phyloP scores from a whole-genome alignment of 371 early-diverging fungal genomes.

The Capillidium rhysosporum region DNA sequence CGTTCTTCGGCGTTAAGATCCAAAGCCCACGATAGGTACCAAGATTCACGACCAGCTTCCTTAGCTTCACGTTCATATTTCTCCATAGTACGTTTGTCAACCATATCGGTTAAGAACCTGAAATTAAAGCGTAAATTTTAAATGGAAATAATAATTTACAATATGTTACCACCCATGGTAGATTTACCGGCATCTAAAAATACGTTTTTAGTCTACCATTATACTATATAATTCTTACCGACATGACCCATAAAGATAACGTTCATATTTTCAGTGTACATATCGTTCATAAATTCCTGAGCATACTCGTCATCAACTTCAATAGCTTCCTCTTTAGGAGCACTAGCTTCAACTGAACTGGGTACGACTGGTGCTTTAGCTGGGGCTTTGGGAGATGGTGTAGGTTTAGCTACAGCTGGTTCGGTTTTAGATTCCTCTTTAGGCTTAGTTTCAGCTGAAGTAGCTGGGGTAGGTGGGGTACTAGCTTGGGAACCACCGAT shows the following conservation, averaged over 20 bases:
- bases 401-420: conserved; percentile 9
- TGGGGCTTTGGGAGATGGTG: conserved; percentile 5
- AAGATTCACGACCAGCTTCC: conserved; percentile 88
- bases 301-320: conserved; percentile 25
- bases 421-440: conserved; percentile 2
- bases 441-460: conserved; percentile 2
- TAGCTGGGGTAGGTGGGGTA: conserved; percentile 8
- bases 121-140: not conserved
- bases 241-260: conserved; percentile 99
- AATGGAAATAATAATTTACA: conserved; percentile 23
- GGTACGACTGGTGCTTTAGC: conserved; percentile 9
- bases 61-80: conserved; percentile 95
- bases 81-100: conserved; percentile 98
- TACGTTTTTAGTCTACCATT: not conserved
- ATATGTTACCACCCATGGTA: conserved; percentile 97
- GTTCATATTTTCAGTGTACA: conserved; percentile 81
- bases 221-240: conserved; percentile 15
- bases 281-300: conserved; percentile 37
- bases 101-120: conserved; percentile 76
- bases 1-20: conserved; percentile 93
- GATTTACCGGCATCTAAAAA: conserved; percentile 97
- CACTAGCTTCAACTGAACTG: conserved; percentile 9
- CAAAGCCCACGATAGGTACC: conserved; percentile 96
- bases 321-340: conserved; percentile 11
- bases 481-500: conserved; percentile 2